A percentile compares a stretch with the other conserved stretches of the same genome.
Conservation (phyloP, 2,329 filamentous ascomycete species). For the Colletotrichum australisinense region DNA sequence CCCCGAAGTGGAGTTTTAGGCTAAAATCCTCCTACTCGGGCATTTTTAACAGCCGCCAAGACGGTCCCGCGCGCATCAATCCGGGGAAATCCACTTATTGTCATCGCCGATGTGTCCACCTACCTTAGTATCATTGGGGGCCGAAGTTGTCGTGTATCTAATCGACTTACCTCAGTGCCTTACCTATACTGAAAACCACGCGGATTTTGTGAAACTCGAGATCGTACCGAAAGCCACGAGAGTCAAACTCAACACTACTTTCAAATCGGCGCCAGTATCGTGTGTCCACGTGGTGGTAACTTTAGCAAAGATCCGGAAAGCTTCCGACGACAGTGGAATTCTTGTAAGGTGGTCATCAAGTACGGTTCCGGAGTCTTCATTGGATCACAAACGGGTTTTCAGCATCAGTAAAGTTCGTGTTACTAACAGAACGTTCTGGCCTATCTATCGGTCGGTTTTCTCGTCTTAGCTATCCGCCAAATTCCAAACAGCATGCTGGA, state of each 20-base stretch:
- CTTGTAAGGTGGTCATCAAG: background rate
- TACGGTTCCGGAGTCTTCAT: background rate
- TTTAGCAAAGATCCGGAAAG: background rate
- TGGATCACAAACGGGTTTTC: background rate
- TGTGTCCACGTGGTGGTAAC: background rate
- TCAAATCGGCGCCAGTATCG: background rate
- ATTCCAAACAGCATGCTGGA: background rate
- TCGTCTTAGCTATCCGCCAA: background rate
- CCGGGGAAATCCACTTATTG: background rate
- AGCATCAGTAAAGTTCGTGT: background rate
- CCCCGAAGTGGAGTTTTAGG: background rate
- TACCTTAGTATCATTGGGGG: background rate
- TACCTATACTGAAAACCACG: too few species aligned
- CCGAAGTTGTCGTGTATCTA: background rate
- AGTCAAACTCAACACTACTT: background rate
- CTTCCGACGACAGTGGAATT: background rate
- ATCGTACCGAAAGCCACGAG: background rate
- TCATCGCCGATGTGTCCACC: background rate
- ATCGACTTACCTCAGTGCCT: too few species aligned
- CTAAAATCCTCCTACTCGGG: background rate
- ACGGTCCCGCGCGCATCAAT: background rate
- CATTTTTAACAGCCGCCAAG: background rate
- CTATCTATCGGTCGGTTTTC: background rate
- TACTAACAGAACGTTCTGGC: background rate
- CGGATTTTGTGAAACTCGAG: background rate